These are phyloP conservation scores for Entomortierella lignicola DNA, from an alignment of 192 early-diverging fungal genomes.

Conservation along the genomic window DNA sequence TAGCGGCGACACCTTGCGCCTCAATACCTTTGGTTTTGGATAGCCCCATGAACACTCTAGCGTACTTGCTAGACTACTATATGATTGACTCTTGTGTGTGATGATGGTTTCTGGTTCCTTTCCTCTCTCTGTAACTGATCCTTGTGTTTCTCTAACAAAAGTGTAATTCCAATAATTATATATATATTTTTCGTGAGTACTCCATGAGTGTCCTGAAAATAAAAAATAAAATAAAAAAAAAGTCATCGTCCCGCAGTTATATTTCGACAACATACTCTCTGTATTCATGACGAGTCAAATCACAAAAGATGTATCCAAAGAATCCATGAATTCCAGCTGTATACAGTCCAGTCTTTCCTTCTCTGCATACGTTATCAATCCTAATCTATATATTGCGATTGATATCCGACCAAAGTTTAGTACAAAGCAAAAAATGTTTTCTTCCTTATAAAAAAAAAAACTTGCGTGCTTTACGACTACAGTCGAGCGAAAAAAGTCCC, in stretches of 20 bases:
- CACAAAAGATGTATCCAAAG: conserved; percentile 89
- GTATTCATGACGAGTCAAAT: conserved; percentile 75
- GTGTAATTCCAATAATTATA: too few species aligned
- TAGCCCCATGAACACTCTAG: conserved; percentile 54
- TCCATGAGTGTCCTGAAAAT: too few species aligned
- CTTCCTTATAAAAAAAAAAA: too few species aligned
- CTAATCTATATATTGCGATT: too few species aligned
- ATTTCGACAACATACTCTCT: conserved; percentile 55
- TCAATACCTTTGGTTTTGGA: conserved; percentile 55
- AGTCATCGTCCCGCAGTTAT: too few species aligned
- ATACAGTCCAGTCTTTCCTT: conserved; percentile 70
- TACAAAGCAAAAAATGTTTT: too few species aligned
- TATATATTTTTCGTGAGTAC: too few species aligned
- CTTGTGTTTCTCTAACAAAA: conserved; percentile 12
- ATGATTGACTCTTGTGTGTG: conserved; percentile 46
- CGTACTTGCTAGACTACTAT: conserved; percentile 51
- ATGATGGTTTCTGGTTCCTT: conserved; percentile 54
- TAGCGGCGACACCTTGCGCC: conserved; percentile 59
- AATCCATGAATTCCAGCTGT: conserved; percentile 76
- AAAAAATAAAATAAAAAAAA: too few species aligned
- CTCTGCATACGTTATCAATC: conserved; percentile 73
- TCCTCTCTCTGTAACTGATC: conserved; percentile 29
- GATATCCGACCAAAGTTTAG: too few species aligned
- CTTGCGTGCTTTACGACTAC: too few species aligned
- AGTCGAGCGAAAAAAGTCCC: too few species aligned